Evolutionary conservation across 805 yeast genomes (phyloP).

Genomic region (Ogataea ramenticola): DNA sequence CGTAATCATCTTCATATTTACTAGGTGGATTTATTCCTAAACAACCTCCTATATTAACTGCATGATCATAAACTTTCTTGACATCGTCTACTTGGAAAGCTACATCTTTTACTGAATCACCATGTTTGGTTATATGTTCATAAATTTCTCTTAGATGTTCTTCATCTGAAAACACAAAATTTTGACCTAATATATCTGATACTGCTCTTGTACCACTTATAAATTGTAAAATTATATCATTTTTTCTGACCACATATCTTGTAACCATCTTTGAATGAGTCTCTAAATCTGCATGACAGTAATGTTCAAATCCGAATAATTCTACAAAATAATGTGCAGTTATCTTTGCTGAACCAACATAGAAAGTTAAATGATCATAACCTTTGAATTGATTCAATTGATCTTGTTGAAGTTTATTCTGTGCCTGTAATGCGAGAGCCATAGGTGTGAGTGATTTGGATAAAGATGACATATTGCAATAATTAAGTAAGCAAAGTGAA

Average conservation of each 20-base stretch:
- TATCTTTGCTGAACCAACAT: constrained; percentile 66
- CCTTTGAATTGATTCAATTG: neutral
- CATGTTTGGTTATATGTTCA: constrained; percentile 47
- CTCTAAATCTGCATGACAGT: constrained; percentile 64
- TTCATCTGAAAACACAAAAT: constrained; percentile 2
- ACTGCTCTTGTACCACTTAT: constrained; percentile 25
- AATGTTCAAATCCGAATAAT: constrained; percentile 54
- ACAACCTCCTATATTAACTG: constrained; percentile 44
- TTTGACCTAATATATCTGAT: neutral
- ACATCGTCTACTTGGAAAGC: constrained; percentile 56
- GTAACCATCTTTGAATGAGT: constrained; percentile 50
- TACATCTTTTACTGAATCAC: constrained; percentile 77
- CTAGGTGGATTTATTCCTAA: constrained; percentile 23
- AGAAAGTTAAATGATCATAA: constrained; percentile 63
- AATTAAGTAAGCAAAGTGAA: no score
- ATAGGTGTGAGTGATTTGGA: no score
- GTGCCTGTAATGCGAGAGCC: no score
- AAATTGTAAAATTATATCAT: constrained; percentile 43
- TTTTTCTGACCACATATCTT: constrained; percentile 56
- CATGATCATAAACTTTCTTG: constrained; percentile 34
- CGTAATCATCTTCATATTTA: constrained; percentile 24
- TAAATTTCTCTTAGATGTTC: constrained; percentile 28
- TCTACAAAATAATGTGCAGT: constrained; percentile 47
- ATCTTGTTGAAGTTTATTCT: no score
- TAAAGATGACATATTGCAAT: no score